Conservation (phyloP, 2,329 filamentous ascomycete species). For the Colletotrichum sansevieriae region DNA sequence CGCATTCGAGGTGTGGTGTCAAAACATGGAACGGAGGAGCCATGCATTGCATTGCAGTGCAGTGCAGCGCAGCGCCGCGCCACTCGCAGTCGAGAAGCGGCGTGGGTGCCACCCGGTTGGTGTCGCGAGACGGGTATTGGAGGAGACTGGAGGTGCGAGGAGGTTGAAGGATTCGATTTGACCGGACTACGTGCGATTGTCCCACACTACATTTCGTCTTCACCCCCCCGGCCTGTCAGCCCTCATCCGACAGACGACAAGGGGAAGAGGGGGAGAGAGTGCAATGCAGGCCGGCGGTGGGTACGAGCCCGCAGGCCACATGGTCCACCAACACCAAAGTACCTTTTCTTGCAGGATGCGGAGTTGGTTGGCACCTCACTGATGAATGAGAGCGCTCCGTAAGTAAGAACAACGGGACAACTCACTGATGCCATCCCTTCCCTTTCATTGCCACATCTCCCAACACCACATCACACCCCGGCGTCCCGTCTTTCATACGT, state of each 20-base stretch:
- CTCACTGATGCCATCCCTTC: not conserved
- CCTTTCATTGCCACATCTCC: slow-evolving; percentile 3
- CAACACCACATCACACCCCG: not conserved
- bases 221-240: slow-evolving; percentile 13
- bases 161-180: not conserved
- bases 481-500: not conserved
- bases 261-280: slow-evolving; percentile 9
- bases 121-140: slow-evolving; percentile 14
- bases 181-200: slow-evolving; percentile 30
- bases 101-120: slow-evolving; percentile 39
- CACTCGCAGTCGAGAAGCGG: slow-evolving; percentile 24
- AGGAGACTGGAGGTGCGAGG: not conserved
- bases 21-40: slow-evolving; percentile 7
- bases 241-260: slow-evolving; percentile 33
- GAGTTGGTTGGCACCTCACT: not conserved
- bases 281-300: slow-evolving; percentile 7
- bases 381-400: not conserved
- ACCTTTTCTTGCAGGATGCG: slow-evolving; percentile 10
- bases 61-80: slow-evolving; percentile 16
- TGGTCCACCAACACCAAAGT: slow-evolving; percentile 5
- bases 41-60: slow-evolving; percentile 29
- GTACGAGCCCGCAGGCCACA: not conserved
- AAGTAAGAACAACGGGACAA: not conserved
- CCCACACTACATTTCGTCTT: no score
- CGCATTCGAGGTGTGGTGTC: not conserved